A percentile compares a stretch with the other conserved stretches of the same genome.
These are phyloP conservation scores for Immersiporthe knoxdaviesiana DNA, from an alignment of 2,329 filamentous ascomycete genomes.

Conservation along the genomic window DNA sequence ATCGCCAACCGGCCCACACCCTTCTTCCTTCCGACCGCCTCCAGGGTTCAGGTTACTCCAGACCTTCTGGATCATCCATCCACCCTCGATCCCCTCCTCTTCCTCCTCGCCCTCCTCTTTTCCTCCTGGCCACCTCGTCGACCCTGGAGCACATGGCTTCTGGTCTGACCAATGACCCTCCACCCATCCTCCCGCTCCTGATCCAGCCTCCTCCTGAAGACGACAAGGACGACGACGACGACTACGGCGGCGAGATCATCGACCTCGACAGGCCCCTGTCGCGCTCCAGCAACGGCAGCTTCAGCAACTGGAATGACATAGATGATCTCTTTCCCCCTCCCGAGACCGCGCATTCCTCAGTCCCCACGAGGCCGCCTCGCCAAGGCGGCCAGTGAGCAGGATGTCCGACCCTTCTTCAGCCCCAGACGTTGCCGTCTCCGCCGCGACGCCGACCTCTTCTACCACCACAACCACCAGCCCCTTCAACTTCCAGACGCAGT, in stretches of 20 bases:
- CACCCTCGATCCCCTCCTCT: not conserved
- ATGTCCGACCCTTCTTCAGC: conserved; percentile 41
- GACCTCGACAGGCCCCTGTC: conserved; percentile 35
- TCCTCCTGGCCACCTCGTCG: conserved; percentile 1
- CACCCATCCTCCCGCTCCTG: conserved; percentile 64
- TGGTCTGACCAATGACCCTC: conserved; percentile 60
- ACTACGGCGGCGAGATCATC: conserved; percentile 31
- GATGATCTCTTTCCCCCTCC: conserved; percentile 22
- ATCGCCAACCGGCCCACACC: conserved; percentile 14
- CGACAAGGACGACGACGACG: conserved; percentile 36
- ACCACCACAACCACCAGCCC: conserved; percentile 56
- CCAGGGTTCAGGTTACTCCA: conserved; percentile 2
- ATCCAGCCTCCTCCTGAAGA: conserved; percentile 48
- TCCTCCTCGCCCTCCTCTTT: conserved; percentile 1
- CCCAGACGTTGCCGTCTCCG: conserved; percentile 32
- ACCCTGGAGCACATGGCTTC: conserved; percentile 55
- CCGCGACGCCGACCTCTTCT: conserved; percentile 33
- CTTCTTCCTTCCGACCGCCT: conserved; percentile 18
- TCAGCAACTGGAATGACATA: conserved; percentile 30
- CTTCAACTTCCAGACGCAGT: conserved; percentile 92
- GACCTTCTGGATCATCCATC: not conserved
- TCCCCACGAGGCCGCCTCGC: conserved; percentile 33
- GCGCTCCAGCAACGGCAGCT: conserved; percentile 31
- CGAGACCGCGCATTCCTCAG: conserved; percentile 34
- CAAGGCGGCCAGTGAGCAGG: conserved; percentile 35